These are phyloP conservation scores for Chloromonas sp. DNA, from an alignment of 163 green algal species.

Conservation along the genomic window DNA sequence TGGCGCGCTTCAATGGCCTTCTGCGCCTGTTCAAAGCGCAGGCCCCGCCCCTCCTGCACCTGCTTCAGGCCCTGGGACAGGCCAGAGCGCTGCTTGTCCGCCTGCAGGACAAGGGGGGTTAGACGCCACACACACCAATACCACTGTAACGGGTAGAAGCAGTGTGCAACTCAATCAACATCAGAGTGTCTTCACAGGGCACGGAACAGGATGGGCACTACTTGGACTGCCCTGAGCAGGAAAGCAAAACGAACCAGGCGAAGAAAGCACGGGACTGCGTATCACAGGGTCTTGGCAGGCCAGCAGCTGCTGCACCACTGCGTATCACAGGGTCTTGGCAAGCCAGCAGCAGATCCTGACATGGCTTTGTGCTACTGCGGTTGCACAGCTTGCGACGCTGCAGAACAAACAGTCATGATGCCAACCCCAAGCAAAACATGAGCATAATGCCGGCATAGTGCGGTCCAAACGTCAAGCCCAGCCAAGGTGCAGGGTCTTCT, in stretches of 20 bases:
- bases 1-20: slow-evolving; percentile 13
- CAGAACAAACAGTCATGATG: too few relatives aligned
- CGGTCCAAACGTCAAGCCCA: too few relatives aligned
- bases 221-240: background rate
- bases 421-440: too few relatives aligned
- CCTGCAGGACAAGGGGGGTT: background rate
- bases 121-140: background rate
- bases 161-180: background rate
- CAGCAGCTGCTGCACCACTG: background rate
- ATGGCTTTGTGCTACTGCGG: too few relatives aligned
- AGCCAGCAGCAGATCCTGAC: too few relatives aligned
- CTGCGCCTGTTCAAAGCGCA: slow-evolving; percentile 12
- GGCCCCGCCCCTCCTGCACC: slow-evolving; percentile 14
- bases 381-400: too few relatives aligned
- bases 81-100: background rate
- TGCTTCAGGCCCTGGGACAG: slow-evolving; percentile 17
- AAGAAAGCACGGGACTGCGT: background rate
- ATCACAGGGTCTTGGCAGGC: background rate
- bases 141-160: background rate
- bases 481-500: too few relatives aligned
- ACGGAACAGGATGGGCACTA: background rate
- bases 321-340: background rate
- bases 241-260: background rate
- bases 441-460: too few relatives aligned
- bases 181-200: background rate